Base-by-base conservation (phyloP, 768 basidiomycete genomes). In the Agaricus sinodeliciosus region DNA sequence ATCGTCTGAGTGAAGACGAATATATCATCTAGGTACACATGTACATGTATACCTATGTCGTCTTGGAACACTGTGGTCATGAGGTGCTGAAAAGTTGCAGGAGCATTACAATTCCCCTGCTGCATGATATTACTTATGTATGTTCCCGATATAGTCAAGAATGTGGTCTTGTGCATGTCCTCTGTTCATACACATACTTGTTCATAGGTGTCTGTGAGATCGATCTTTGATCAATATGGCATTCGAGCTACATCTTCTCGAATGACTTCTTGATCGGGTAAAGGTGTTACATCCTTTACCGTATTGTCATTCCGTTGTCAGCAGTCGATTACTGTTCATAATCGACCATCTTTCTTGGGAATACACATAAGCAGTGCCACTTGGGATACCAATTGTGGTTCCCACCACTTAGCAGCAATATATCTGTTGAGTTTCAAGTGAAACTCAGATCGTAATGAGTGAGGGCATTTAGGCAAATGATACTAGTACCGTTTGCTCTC, bases 141-240 rank as follows among this genome's bases (percentile, higher is more conserved):
- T 16, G 59, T 69, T 0, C 69, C 65, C 56, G 65, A 60, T 0
- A 66, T 65, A 0, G 63, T 70, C 1, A 58, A 63, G 12, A 68
- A 57, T 0, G 62, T 47, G 0, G 62, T 59, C 0, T 55, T 45
- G 1, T 49, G 28, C 0, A 68, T 63, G 51, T 69, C 60, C n/a
- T 63, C 58, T 15, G 64, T 63, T 9, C 59, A 43, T 0, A 67
- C 57, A 0, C 60, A 27, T 22, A 68, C 64, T 40, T 75, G 74
- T 56, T 77, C 69, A 57, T 72, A 77, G 2, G 70, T 70, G 43
- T 71, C 64, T 18, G 65, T 62, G 34, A 69, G 49, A 55, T 77
- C 71, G 1, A 77, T 63, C 18, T 66, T 64, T 0, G 71, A 68
- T 0, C 68, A 48, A 45, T 61, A 67, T 16, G 48, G 55, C 0